Conservation (phyloP, 352 stramenopile species). For the Phytopythium kandeliae region DNA sequence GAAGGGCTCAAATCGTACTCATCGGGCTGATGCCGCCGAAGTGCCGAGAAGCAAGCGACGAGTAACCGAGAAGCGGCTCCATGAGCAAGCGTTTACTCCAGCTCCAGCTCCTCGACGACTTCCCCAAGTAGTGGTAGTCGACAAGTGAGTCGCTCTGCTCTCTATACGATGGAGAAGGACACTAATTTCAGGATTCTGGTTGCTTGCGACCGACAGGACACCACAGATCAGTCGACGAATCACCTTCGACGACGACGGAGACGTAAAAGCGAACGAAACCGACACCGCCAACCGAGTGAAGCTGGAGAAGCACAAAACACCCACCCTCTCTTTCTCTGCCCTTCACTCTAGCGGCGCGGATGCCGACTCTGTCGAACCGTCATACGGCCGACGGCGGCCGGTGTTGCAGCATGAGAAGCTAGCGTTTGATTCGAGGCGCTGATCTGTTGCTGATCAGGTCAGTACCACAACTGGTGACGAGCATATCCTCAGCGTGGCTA, state of each 20-base stretch:
- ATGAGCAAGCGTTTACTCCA: not conserved
- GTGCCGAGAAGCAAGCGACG: not conserved
- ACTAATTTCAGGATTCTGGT: not conserved
- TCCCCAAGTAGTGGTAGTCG: not conserved
- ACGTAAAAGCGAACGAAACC: not conserved
- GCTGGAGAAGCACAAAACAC: not conserved
- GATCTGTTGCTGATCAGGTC: no score
- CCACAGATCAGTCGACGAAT: conserved; percentile 2
- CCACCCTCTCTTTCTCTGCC: no score
- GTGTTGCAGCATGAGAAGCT: no score
- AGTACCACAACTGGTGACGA: no score
- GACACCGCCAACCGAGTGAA: not conserved
- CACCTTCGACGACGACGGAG: conserved; percentile 2
- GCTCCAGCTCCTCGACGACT: not conserved
- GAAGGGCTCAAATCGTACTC: not conserved
- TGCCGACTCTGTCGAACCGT: not conserved
- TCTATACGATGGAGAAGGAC: not conserved
- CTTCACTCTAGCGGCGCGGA: not conserved
- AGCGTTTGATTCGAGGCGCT: no score
- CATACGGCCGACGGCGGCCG: not conserved
- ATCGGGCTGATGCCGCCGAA: not conserved
- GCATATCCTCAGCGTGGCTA: no score
- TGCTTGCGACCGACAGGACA: not conserved
- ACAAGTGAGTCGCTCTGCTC: not conserved
- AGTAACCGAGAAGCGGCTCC: not conserved